phyloP scores from a whole-genome alignment of 768 basidiomycete genomes.

The Amanita pseudoporphyria region DNA sequence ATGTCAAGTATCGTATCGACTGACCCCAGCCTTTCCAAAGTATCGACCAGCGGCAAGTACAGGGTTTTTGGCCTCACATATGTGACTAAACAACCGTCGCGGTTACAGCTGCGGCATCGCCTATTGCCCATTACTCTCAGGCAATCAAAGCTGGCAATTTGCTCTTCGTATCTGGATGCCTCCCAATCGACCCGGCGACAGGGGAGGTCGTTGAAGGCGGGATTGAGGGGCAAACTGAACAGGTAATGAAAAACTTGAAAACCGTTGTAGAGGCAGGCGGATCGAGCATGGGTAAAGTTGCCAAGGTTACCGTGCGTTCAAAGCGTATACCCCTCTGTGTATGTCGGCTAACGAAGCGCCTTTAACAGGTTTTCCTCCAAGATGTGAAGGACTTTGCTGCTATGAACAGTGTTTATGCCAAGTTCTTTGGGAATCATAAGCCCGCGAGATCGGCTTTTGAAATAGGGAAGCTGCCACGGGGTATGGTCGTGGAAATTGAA shows the following conservation, averaged over 20 bases:
- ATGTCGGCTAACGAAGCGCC: not conserved
- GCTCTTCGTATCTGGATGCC: constrained; percentile 85
- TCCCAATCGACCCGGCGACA: constrained; percentile 69
- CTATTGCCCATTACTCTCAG: constrained; percentile 80
- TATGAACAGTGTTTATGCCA: constrained; percentile 75
- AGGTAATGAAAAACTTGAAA: constrained; percentile 80
- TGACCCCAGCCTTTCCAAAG: not conserved
- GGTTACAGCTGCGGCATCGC: constrained; percentile 45
- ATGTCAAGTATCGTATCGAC: constrained; percentile 3
- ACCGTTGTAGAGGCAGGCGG: constrained; percentile 78
- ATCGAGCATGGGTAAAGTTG: constrained; percentile 68
- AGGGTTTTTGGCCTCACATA: too few relatives aligned
- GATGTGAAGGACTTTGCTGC: constrained; percentile 82
- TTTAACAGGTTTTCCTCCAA: constrained; percentile 76
- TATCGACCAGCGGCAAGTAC: constrained; percentile 4
- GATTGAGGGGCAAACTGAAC: constrained; percentile 71
- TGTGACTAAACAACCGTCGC: not conserved
- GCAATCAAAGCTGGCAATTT: constrained; percentile 77
- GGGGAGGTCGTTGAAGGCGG: constrained; percentile 66
- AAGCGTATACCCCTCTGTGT: not conserved
- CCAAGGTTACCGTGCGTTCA: constrained; percentile 78
- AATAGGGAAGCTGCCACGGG: constrained; percentile 80
- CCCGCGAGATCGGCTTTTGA: constrained; percentile 92
- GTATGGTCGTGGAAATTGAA: constrained; percentile 90
- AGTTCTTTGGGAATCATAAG: constrained; percentile 84